Base-by-base conservation (phyloP, 2,329 filamentous ascomycete species). In the Dryadomyces sulphureus region DNA sequence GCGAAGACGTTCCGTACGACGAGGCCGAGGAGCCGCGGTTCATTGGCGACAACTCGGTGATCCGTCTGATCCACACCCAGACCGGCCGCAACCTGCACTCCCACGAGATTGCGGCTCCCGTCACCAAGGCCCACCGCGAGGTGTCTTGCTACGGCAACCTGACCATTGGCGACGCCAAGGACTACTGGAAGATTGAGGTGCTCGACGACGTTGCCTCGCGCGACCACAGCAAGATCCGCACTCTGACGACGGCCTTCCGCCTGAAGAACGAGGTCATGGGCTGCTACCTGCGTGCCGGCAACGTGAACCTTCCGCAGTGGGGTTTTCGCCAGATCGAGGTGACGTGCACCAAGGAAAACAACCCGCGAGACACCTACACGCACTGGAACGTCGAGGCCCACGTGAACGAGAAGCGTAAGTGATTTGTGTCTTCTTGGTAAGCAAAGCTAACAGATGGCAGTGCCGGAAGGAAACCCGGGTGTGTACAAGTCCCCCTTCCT, bases 241-340 rank as follows among this genome's bases (percentile, higher is more conserved):
- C 92, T 27, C 73, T 98, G 52, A 96, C 92, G 7, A 94, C 90
- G 7, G 78, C 85, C 11, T 95, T 98, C 75, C 81, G 93, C 53
- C 70, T 98, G 47, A 86, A 74, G 63, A 88, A 98, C 61, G 70
- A 77, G 38, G 72, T 79, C 46, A 72, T 96, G 46, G 85, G 84
- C 54, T 98, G 92, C 66, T 98, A 98, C 61, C 77, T 98, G 43
- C 83, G 89, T 53, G 93, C 92, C 49, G 90, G 89, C 55, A 98
- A 94, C 57, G 84, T 88, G 41, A 98, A 96, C 65, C 73, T 98
- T 52, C 92, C 92, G 44, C 92, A 96, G 62, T 98, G 92, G 92
- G 92, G 92, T 61, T 98, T 98, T 74, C 95, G 96, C 70, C 92
- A 98, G 67, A 96, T 98, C 54, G 92, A 98, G 67, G 89, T 92